These are phyloP conservation scores for Kodamaea laetipori DNA, from an alignment of 805 yeast genomes.

Conservation along the genomic window DNA sequence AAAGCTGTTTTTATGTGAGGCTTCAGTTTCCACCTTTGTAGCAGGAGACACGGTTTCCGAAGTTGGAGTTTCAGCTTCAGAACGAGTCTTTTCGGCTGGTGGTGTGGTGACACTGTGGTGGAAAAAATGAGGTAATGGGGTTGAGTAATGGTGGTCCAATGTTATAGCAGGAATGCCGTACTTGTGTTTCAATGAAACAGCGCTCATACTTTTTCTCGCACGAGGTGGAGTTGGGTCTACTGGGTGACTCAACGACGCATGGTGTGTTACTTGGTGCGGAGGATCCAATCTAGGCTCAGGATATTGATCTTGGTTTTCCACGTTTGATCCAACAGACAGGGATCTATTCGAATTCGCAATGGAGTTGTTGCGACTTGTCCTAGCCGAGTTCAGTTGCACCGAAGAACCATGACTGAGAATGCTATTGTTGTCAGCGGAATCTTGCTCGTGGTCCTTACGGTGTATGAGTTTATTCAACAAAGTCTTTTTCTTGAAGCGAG, in stretches of 20 bases:
- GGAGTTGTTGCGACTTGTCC: conserved; percentile 16
- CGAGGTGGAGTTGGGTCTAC: not conserved
- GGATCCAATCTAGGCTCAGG: conserved; percentile 1
- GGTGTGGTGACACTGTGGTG: conserved; percentile 12
- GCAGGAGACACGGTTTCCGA: not conserved
- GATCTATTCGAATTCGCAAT: conserved; percentile 9
- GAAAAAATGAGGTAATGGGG: conserved; percentile 11
- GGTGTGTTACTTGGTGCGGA: conserved; percentile 3
- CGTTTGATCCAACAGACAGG: conserved; percentile 14
- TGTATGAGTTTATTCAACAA: conserved; percentile 44
- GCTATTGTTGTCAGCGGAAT: conserved; percentile 8
- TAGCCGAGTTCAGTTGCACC: conserved; percentile 5
- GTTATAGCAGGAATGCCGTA: conserved; percentile 40
- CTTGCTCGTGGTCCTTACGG: conserved; percentile 23
- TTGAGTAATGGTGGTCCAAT: conserved; percentile 27
- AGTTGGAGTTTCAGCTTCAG: not conserved
- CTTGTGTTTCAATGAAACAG: conserved; percentile 14
- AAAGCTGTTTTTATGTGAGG: conserved; percentile 6
- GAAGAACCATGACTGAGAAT: conserved; percentile 5
- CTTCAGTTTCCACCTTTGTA: not conserved
- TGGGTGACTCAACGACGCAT: conserved; percentile 3
- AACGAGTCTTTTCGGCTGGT: conserved; percentile 4
- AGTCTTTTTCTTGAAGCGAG: conserved; percentile 43
- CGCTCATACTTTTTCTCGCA: conserved; percentile 3
- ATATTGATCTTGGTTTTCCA: conserved; percentile 12